Evolutionary conservation across 257 asterid species (phyloP).

Genomic region (Mentha longifolia): DNA sequence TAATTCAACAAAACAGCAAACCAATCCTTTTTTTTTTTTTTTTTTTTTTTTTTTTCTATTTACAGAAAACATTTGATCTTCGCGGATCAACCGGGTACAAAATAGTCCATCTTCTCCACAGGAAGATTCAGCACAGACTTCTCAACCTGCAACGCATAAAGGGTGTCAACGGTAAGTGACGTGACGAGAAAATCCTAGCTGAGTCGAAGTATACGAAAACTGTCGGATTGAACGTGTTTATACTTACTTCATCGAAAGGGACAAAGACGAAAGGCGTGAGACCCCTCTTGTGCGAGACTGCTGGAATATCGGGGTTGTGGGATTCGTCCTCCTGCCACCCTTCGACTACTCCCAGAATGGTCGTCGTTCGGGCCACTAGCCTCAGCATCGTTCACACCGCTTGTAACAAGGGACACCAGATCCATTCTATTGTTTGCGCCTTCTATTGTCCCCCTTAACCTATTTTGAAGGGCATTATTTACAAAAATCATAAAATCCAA

Average conservation of each 20-base stretch:
- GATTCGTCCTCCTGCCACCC: slow-evolving; percentile 95
- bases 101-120: slow-evolving; percentile 92
- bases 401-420: slow-evolving; percentile 79
- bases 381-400: slow-evolving; percentile 80
- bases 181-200: not conserved
- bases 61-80: slow-evolving; percentile 28
- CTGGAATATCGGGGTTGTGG: slow-evolving; percentile 91
- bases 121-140: slow-evolving; percentile 81
- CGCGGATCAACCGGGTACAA: slow-evolving; percentile 67
- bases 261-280: slow-evolving; percentile 87
- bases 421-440: slow-evolving; percentile 97
- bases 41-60: slow-evolving; percentile 21
- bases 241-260: slow-evolving; percentile 95
- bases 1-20: not conserved
- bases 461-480: slow-evolving; percentile 22
- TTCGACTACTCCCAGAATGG: slow-evolving; percentile 84
- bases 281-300: slow-evolving; percentile 85
- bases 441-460: slow-evolving; percentile 81
- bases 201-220: not conserved
- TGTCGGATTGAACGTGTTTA: not conserved
- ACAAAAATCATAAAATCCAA: not conserved
- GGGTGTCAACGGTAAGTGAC: not conserved
- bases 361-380: slow-evolving; percentile 65
- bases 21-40: no score
- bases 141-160: slow-evolving; percentile 55